phyloP scores from a whole-genome alignment of 73 alveolate genomes.

The Paramecium octaurelia region DNA sequence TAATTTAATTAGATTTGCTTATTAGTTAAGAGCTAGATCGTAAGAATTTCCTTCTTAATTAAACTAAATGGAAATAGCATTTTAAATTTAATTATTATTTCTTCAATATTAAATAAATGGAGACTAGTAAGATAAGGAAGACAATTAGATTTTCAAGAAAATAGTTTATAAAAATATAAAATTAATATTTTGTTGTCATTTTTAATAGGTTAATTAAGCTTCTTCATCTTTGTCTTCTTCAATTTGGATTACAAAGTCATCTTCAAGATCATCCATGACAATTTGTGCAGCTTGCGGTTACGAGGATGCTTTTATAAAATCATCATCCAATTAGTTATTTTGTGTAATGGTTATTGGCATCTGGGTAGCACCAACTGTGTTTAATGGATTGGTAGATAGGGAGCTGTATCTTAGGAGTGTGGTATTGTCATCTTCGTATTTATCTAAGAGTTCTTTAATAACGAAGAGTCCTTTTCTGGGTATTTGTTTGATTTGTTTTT shows the following conservation, averaged over 20 bases:
- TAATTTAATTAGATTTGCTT: too few relatives aligned
- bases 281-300: background rate
- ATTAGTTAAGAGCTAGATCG: too few relatives aligned
- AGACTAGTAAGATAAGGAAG: background rate
- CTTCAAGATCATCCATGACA: background rate
- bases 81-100: background rate
- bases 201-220: background rate
- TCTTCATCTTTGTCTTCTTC: background rate
- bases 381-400: background rate
- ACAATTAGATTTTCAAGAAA: background rate
- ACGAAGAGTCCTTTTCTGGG: slow-evolving; percentile 7
- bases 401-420: background rate
- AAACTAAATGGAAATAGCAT: background rate
- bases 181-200: background rate
- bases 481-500: background rate
- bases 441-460: background rate
- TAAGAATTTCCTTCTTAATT: too few relatives aligned
- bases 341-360: background rate
- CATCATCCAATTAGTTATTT: background rate
- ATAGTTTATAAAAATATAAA: background rate
- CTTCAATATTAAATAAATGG: too few relatives aligned
- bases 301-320: background rate
- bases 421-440: slow-evolving; percentile 39
- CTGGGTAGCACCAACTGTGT: background rate
- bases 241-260: background rate